Conservation (phyloP, 1,139 yeast species). For the Kodamaea fungicola region DNA sequence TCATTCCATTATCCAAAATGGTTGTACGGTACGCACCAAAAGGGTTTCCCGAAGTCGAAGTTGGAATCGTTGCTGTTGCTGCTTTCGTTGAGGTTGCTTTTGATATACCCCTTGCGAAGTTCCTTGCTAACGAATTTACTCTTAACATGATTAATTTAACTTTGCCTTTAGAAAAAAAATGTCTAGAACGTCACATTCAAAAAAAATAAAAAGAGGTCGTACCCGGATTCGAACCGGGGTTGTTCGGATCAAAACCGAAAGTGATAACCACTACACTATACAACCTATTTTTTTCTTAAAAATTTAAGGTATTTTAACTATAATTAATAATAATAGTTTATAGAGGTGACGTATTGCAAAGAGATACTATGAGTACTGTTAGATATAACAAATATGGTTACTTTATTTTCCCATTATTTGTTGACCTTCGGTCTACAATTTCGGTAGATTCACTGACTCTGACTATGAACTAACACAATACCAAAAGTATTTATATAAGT, state of each 20-base stretch:
- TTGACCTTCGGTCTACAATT: too few species aligned
- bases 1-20: conserved; percentile 75
- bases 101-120: conserved; percentile 2
- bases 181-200: background rate
- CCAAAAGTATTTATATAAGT: too few species aligned
- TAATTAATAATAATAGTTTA: too few species aligned
- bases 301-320: too few species aligned
- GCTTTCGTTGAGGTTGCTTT: background rate
- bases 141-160: conserved; percentile 2
- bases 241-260: conserved; percentile 62
- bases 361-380: too few species aligned
- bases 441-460: too few species aligned
- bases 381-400: too few species aligned
- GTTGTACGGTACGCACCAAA: conserved; percentile 41
- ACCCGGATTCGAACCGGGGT: conserved; percentile 98
- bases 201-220: conserved; percentile 58
- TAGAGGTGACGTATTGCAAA: too few species aligned
- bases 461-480: too few species aligned
- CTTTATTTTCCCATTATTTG: too few species aligned
- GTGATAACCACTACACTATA: conserved; percentile 53
- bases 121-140: conserved; percentile 2
- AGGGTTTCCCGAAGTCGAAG: conserved; percentile 2
- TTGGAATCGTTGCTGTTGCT: conserved; percentile 7
- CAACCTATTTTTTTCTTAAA: too few species aligned
- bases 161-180: conserved; percentile 3